A percentile compares a stretch with the other conserved stretches of the same genome.
phyloP scores from a whole-genome alignment of 257 asterid species.

The Gynochthodes officinalis region DNA sequence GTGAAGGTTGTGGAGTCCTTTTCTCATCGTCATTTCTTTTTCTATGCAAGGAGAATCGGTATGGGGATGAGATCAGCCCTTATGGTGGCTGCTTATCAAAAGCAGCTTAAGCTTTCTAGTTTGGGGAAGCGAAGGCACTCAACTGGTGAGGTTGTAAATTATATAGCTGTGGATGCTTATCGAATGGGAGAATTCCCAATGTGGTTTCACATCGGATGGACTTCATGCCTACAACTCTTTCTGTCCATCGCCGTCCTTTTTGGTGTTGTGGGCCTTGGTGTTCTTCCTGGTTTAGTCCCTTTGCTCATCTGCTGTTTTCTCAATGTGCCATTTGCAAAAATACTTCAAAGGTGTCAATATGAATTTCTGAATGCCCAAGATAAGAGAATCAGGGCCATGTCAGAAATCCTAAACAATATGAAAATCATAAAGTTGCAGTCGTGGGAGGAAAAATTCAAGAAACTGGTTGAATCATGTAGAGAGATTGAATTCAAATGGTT shows the following conservation, averaged over 20 bases:
- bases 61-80: constrained; percentile 71
- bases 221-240: constrained; percentile 40
- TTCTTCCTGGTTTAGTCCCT: constrained; percentile 66
- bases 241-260: constrained; percentile 40
- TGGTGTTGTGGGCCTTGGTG: constrained; percentile 57
- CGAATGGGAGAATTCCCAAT: constrained; percentile 69
- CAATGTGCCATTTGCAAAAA: constrained; percentile 61
- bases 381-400: constrained; percentile 52
- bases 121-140: constrained; percentile 54
- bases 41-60: constrained; percentile 56
- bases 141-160: constrained; percentile 67
- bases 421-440: constrained; percentile 74
- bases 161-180: constrained; percentile 72
- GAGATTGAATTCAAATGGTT: constrained; percentile 59
- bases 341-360: constrained; percentile 55
- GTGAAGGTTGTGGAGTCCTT: constrained; percentile 52
- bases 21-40: constrained; percentile 55
- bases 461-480: constrained; percentile 41
- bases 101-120: constrained; percentile 63
- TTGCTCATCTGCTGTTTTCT: constrained; percentile 49
- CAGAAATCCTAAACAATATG: constrained; percentile 73
- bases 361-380: constrained; percentile 67
- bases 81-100: constrained; percentile 59
- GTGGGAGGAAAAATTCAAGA: constrained; percentile 72
- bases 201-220: constrained; percentile 64